Evolutionary conservation across 1,284 basidiomycete genomes (phyloP), one percentile per base, ranked within the genome.

Genomic region (Leccinum laetum): DNA sequence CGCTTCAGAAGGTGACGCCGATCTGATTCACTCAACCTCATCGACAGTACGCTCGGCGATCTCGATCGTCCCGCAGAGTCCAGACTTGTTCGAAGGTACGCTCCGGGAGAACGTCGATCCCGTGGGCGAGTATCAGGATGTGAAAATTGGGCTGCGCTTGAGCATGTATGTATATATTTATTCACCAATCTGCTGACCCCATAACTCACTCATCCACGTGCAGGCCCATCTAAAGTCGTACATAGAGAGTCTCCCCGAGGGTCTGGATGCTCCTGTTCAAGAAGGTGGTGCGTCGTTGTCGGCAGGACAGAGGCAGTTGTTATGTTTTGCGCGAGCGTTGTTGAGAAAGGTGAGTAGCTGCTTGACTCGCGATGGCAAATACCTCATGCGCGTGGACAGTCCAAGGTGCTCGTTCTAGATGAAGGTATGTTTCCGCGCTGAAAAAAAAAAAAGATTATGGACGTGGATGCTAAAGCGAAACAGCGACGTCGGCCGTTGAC

Each of bases 381-480:
- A 10, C 10, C 58, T 64, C 52, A 69, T 6, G 7, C n/a, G 0
- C 18, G 2, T 13, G 37, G 68, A 16, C 65, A 88, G 84, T 88
- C 92, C 11, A 95, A 91, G 78, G 91, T 98, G 49, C 82, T 98
- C 2, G 92, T 98, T 2, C 83, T 98, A 16, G 96, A 98, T 75
- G 95, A 98, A 85, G 93, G 49, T 52, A 5, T 14, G 49, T 52
- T 24, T 24, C 49, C 13, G 49, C 21, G 21, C 9, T 52, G n/a
- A n/a, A n/a, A n/a, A 3, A 55, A 24, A 32, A 29, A 29, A 14
- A 21, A 18, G 21, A 13, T 10, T 5, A 46, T 46, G 26, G 26
- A 16, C 14, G 2, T 26, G 16, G 6, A 21, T n/a, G n/a, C 58
- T 66, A 14, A 66, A 9, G 2, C 11, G 26, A 39, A 13, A 37